Conservation (phyloP, 2,329 filamentous ascomycete genomes). For the Colletotrichum tabaci region DNA sequence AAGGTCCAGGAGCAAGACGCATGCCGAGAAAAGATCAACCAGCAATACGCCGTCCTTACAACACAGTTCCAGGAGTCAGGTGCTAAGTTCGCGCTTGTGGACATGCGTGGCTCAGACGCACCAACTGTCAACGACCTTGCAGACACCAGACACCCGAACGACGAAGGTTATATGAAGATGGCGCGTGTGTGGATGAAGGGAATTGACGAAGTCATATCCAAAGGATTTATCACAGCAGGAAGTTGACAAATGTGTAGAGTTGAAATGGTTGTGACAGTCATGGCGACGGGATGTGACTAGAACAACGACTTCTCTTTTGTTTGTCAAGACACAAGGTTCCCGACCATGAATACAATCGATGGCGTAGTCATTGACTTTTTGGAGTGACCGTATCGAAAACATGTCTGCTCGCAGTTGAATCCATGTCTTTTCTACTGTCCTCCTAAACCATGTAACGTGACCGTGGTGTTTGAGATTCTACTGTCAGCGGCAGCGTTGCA, state of each 20-base stretch:
- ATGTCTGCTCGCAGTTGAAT: too few species aligned
- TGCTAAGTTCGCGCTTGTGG: slow-evolving; percentile 42
- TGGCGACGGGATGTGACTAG: too few species aligned
- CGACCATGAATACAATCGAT: too few species aligned
- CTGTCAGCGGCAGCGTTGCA: too few species aligned
- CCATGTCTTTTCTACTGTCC: too few species aligned
- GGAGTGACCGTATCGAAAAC: too few species aligned
- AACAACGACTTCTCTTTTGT: too few species aligned
- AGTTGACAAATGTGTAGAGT: fast-evolving
- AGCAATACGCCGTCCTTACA: slow-evolving; percentile 35
- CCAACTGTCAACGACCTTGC: slow-evolving; percentile 39
- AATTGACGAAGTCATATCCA: slow-evolving; percentile 34
- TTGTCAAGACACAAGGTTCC: too few species aligned
- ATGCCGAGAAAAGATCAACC: slow-evolving; percentile 43
- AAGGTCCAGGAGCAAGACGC: slow-evolving; percentile 36
- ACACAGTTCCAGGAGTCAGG: slow-evolving; percentile 32
- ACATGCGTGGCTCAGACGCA: slow-evolving; percentile 43
- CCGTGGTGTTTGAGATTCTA: too few species aligned
- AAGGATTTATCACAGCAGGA: slow-evolving; percentile 36
- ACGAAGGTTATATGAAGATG: slow-evolving; percentile 40
- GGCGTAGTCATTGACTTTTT: too few species aligned
- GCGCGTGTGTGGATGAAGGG: slow-evolving; percentile 39
- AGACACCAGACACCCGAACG: slow-evolving; percentile 37
- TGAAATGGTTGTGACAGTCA: too few species aligned
- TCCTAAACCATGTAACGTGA: too few species aligned